Evolutionary conservation across 2,329 filamentous ascomycete genomes (phyloP), one percentile per base, ranked within the genome.

Genomic region (Botryotinia calthae): DNA sequence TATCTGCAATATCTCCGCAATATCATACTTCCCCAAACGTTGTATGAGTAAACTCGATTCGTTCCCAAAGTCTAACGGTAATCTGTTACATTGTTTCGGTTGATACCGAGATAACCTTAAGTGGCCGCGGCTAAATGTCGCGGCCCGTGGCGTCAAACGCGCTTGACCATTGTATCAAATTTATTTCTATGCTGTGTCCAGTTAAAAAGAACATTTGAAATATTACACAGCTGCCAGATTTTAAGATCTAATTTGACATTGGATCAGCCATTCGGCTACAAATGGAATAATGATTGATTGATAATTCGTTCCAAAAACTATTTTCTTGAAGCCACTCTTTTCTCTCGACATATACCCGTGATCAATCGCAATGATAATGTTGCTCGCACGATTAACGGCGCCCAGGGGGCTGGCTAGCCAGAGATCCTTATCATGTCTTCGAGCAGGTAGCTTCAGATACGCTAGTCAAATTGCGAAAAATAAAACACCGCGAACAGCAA

Each of bases 11-110:
- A 65, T 34, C 40, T 74, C 69, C 76, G 68, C 67, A 76, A 67
- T 72, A 78, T 78, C 76, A 79, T 79, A 73, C 71, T 77, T 72
- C 44, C 73, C 25, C 28, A 42, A 68, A 20, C 56, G 48, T 56
- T 56, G 46, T 56, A 14, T 31, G 34, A 42, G 40, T n/a, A 25
- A 37, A 56, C 37, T 12, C 14, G 16, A 12, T 66, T 67, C 64
- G 16, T 54, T 54, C 46, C 10, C 40, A 31, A 58, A 42, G 31
- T 72, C 28, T 46, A 71, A 40, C 9, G n/a, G 34, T 51, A 65
- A 72, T 72, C 63, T 72, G 63, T 72, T 68, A 56, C 65, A 18
- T 61, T 34, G 40, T 61, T 48, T 46, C 67, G 67, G 51, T 40
- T 71, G 44, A 28, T 64, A 34, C n/a, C 42, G 4, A 64, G 6